These are phyloP conservation scores for Earliella scabrosa DNA, from an alignment of 1,284 basidiomycete genomes.

Conservation along the genomic window DNA sequence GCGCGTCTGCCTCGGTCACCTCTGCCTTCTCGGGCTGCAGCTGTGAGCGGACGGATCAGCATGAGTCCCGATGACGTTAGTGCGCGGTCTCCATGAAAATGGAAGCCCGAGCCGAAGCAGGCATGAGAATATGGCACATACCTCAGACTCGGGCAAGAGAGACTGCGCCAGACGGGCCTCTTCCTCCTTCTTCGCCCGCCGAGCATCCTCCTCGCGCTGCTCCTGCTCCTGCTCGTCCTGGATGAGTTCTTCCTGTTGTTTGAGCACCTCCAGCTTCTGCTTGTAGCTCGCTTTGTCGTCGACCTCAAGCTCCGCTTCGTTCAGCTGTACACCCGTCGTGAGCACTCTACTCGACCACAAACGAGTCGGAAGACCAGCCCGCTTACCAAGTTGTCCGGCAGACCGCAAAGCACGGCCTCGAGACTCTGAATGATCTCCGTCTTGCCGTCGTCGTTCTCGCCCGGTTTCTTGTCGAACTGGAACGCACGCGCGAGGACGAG, in stretches of 20 bases:
- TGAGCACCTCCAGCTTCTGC: constrained; percentile 96
- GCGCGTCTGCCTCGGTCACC: constrained; percentile 64
- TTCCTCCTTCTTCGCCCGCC: constrained; percentile 81
- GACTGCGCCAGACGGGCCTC: constrained; percentile 79
- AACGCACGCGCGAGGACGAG: constrained; percentile 94
- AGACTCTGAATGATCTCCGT: constrained; percentile 79
- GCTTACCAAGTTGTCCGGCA: constrained; percentile 93
- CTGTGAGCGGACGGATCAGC: constrained; percentile 27
- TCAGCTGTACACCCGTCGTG: constrained; percentile 60
- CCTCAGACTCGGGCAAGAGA: constrained; percentile 82
- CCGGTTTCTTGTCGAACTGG: constrained; percentile 83
- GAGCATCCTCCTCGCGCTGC: constrained; percentile 91
- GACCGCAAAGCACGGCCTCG: constrained; percentile 89
- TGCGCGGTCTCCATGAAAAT: no score
- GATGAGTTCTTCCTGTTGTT: constrained; percentile 99
- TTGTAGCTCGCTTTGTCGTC: constrained; percentile 96
- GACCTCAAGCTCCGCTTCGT: constrained; percentile 96
- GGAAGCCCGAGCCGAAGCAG: background rate
- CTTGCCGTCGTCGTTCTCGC: constrained; percentile 78
- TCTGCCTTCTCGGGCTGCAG: constrained; percentile 50
- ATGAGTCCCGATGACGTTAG: background rate
- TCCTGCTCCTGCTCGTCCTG: constrained; percentile 99
- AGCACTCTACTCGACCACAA: constrained; percentile 2
- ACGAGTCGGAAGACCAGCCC: background rate
- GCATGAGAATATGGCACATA: constrained; percentile 31